Evolutionary conservation across 768 basidiomycete genomes (phyloP), one percentile per base, ranked within the genome.

Genomic region (Boletus edulis): DNA sequence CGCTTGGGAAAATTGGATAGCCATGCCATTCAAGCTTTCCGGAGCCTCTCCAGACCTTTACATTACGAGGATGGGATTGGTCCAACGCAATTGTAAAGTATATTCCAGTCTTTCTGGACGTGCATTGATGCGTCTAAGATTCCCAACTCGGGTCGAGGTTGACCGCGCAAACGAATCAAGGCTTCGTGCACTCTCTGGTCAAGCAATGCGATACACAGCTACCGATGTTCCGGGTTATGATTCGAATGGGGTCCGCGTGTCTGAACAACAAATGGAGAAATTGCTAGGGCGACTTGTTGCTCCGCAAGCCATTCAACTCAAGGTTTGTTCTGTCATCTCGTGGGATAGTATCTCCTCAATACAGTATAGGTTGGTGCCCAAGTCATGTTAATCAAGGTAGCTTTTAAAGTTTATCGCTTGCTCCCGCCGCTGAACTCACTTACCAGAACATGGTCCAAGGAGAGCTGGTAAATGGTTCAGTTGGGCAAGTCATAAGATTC

Each of bases 331-430:
- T 18, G 18, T 31, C 35, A 35, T 34, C 32, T 6, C 10, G 34
- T 46, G 14, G n/a, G 32, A 42, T 37, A 18, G 15, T 20, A 27
- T 46, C 22, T 48, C 31, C 46, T 54, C 44, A 62, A 56, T 34
- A n/a, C 45, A 40, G 41, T 29, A 41, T 50, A 91, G 81, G 75
- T 86, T 49, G 87, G 86, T 13, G 89, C 91, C 4, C 94, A 96
- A 67, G 94, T 96, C 5, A 92, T 92, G 90, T 67, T 89, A 3
- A 77, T 88, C 59, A 88, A 88, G 76, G 87, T 83, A 54, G 9
- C 45, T 45, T n/a, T 39, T 24, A 7, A 32, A 44, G 10, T 35
- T 3, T n/a, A n/a, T 38, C 9, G 5, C 17, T 34, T 37, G 58
- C 32, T 37, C 24, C 12, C 35, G 12, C 17, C 6, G 49, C 32